Evolutionary conservation across 495 filamentous ascomycete species (phyloP), one percentile per base, ranked within the genome.

Genomic region (Pyronema domesticum): DNA sequence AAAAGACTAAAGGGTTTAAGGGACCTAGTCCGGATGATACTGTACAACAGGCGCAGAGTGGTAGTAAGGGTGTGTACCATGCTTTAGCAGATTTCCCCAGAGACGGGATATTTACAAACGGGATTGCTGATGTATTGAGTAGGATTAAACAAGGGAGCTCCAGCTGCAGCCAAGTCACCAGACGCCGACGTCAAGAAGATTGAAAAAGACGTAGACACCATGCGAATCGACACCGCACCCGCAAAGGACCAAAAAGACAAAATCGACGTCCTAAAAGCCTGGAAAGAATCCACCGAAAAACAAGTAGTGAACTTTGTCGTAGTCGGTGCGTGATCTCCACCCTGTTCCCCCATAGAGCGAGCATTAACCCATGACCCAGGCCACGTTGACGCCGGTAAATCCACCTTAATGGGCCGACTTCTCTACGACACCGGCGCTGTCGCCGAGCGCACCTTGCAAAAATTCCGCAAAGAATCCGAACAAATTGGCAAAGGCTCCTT

Each of bases 361-460:
- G 14, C n/a, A 58, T 30, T 61, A 48, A 47, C 42, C 11, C 39
- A 19, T 7, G 33, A n/a, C 36, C 1, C 61, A 89, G 87, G 91
- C 37, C 91, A 98, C 68, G 91, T 98, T 45, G 91, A 98, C 69
- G 87, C 89, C 43, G 91, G 91, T 33, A 98, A 98, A 69, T 94
- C 87, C 69, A 98, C 91, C 13, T 73, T 98, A 14, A 96, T 96
- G 93, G 91, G 91, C 8, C 79, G 91, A 13, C 70, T 98, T n/a
- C 73, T 98, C 14, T 82, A 85, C 34, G 93, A 96, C 63, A 75
- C 93, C 37, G 81, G 85, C 30, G 86, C 89, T 0, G 79, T 96
- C 6, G 82, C 94, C 57, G 79, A 91, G 61, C 74, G 87, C 37
- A 89, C 87, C 8, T 73, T 98, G 52, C 85, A 94, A 45, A 88